Conservation (phyloP, 768 basidiomycete species). For the Macrolepiota fuliginosa region DNA sequence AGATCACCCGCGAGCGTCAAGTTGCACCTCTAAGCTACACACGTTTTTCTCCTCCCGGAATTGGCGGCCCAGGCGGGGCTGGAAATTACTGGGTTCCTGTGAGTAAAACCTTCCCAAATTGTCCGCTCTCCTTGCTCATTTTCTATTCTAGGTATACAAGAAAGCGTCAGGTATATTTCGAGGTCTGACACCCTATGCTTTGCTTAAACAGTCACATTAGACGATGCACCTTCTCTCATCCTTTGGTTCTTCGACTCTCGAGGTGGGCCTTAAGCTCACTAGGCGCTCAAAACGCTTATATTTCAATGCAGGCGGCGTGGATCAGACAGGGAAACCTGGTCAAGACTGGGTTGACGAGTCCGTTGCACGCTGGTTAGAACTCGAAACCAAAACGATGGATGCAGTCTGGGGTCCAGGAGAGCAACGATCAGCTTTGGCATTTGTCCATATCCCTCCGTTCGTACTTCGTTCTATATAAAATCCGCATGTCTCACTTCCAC, state of each 20-base stretch:
- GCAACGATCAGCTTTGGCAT: constrained; percentile 56
- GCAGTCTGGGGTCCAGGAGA: constrained; percentile 54
- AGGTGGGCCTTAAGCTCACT: constrained; percentile 31
- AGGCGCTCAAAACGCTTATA: neutral
- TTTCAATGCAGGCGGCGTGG: constrained; percentile 45
- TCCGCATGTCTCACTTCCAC: neutral
- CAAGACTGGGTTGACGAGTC: constrained; percentile 69
- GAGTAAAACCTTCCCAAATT: constrained; percentile 8
- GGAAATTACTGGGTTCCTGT: constrained; percentile 82
- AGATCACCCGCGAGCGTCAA: constrained; percentile 59
- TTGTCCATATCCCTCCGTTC: constrained; percentile 76
- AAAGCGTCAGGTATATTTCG: constrained; percentile 27
- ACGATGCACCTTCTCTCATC: constrained; percentile 50
- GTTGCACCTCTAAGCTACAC: constrained; percentile 65
- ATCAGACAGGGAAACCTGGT: constrained; percentile 36
- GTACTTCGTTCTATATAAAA: constrained; percentile 19
- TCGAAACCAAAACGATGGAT: constrained; percentile 54
- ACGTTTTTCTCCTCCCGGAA: constrained; percentile 51
- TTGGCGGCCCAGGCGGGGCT: constrained; percentile 63
- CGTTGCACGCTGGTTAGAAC: constrained; percentile 59
- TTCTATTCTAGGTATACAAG: constrained; percentile 34
- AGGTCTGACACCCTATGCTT: constrained; percentile 18
- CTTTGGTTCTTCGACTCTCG: constrained; percentile 83
- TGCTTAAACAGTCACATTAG: neutral
- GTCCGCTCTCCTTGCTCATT: neutral